A percentile compares a stretch with the other conserved stretches of the same genome.
These are phyloP conservation scores for Collybia sp. DNA, from an alignment of 768 basidiomycete genomes.

Conservation along the genomic window DNA sequence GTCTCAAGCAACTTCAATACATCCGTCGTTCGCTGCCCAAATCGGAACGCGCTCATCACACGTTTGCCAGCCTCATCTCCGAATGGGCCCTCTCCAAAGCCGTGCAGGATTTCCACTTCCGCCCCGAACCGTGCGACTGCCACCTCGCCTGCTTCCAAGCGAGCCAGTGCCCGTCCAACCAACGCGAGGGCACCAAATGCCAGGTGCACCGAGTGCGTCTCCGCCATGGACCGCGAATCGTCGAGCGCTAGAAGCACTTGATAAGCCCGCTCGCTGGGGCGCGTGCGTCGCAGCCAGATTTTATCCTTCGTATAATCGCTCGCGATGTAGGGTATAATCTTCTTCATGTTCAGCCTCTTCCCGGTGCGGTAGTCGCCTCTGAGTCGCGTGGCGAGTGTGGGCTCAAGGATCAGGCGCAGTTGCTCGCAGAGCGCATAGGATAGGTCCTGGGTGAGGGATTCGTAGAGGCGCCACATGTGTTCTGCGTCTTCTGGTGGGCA, in stretches of 20 bases:
- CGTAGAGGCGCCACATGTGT: constrained; percentile 89
- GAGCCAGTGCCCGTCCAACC: constrained; percentile 84
- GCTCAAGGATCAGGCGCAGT: constrained; percentile 92
- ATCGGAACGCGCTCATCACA: constrained; percentile 81
- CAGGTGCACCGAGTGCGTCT: constrained; percentile 86
- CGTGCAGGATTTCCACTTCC: constrained; percentile 81
- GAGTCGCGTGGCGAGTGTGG: constrained; percentile 88
- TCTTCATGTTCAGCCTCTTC: constrained; percentile 98
- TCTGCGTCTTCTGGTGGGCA: constrained; percentile 55
- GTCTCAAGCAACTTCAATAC: constrained; percentile 78
- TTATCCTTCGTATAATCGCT: constrained; percentile 99
- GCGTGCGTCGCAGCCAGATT: constrained; percentile 95
- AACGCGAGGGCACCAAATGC: constrained; percentile 92
- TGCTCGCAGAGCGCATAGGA: constrained; percentile 94
- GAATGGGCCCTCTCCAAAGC: constrained; percentile 78
- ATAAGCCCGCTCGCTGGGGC: constrained; percentile 92
- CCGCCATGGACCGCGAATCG: constrained; percentile 96
- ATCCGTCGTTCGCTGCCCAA: constrained; percentile 87
- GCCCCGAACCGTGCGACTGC: constrained; percentile 90
- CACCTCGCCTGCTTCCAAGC: constrained; percentile 94
- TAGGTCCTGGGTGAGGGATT: constrained; percentile 85
- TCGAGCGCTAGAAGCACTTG: constrained; percentile 93
- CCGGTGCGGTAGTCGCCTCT: constrained; percentile 97
- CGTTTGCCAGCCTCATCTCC: constrained; percentile 76
- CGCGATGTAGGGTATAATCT: constrained; percentile 96